Evolutionary conservation across 257 asterid species (phyloP).

Genomic region (Lavandula angustifolia): DNA sequence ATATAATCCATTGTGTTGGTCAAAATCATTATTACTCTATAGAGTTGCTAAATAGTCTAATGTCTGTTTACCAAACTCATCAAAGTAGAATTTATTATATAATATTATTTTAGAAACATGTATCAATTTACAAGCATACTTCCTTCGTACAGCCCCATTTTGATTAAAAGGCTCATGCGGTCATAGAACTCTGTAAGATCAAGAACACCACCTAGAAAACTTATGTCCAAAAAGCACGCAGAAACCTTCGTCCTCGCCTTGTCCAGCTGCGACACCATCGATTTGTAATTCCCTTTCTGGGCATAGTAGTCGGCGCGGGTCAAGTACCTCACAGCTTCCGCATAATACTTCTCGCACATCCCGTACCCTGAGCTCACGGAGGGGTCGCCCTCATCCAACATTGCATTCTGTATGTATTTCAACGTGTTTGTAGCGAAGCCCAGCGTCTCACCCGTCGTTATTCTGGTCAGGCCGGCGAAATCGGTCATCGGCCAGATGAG

Average conservation of each 20-base stretch:
- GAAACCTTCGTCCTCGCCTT: no score
- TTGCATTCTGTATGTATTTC: background rate
- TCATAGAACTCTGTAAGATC: no score
- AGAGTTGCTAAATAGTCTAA: no score
- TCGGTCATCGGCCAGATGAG: background rate
- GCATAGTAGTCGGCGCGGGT: background rate
- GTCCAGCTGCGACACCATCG: background rate
- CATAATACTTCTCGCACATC: slow-evolving; percentile 4
- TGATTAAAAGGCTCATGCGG: slow-evolving; percentile 18
- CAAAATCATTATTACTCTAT: no score
- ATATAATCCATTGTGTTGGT: no score
- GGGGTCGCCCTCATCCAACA: background rate
- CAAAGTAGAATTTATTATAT: no score
- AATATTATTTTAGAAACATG: no score
- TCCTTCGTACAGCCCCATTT: slow-evolving; percentile 23
- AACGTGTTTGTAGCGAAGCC: slow-evolving; percentile 5
- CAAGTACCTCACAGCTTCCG: background rate
- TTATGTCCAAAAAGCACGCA: background rate
- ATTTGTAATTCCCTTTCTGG: background rate
- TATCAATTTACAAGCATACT: no score
- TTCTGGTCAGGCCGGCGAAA: slow-evolving; percentile 21
- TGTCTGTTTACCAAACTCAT: no score
- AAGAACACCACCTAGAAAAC: no score
- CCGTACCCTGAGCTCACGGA: background rate
- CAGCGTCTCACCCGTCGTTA: slow-evolving; percentile 12